Evolutionary conservation across 495 filamentous ascomycete genomes (phyloP), one percentile per base, ranked within the genome.

Genomic region (Niebla homalea): DNA sequence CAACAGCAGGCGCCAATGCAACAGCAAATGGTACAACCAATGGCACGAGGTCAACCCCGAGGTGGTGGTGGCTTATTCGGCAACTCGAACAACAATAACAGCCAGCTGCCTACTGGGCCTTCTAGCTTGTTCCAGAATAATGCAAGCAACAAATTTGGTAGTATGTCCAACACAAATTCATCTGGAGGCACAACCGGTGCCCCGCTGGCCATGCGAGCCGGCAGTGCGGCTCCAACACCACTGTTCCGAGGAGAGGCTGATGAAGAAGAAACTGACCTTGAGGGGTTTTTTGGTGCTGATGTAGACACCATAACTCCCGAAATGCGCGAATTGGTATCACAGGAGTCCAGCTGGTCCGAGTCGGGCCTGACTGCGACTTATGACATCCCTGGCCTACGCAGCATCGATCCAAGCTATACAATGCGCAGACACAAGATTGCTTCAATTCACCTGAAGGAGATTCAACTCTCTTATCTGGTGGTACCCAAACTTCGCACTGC

Each of bases 401-500:
- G 71, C 0, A 56, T 78, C 5, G 53, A 60, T 5, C 72, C 72
- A 1, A 68, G 68, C 2, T 53, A 51, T 40, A 58, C 63, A 16
- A 46, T 51, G 19, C 69, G 69, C 15, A 66, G 72, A 20, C 68
- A 75, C 46, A 61, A 66, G 20, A 70, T 76, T 43, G 57, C 69
- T 0, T 64, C 68, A n/a, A 58, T 73, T 14, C 48, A 53, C 21
- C 56, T 75, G 3, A 56, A 60, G 1, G 56, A 59, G 6, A 48
- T 72, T 14, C 55, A 62, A 0, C 60, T 74, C 14, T 64, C 59
- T 0, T 70, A 79, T 59, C 70, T 80, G 37, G 63, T 80, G 39
- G 73, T 85, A 2, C 77, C 83, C 10, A 85, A 86, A 57, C 73
- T 81, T 50, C 77, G 80, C 46, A 68, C 74, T 0, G 74, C 72